Percentiles rank a stretch among this genome's conserved stretches.
phyloP scores from a whole-genome alignment of 768 basidiomycete genomes.

The Trametes cinnabarina region DNA sequence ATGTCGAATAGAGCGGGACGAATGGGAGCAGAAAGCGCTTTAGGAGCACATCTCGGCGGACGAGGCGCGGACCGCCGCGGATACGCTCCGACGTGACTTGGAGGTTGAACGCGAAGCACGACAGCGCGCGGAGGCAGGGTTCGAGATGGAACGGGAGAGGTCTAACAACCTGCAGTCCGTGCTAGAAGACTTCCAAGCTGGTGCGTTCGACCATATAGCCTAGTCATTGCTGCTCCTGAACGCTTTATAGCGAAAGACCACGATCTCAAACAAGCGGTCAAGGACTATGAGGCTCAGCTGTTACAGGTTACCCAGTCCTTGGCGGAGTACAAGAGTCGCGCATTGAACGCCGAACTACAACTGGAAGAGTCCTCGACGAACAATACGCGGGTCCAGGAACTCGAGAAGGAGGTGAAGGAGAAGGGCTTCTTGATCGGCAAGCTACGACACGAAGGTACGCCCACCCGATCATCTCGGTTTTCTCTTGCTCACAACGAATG shows the following conservation, averaged over 20 bases:
- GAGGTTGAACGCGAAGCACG: constrained; percentile 63
- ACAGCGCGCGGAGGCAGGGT: constrained; percentile 52
- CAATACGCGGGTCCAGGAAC: constrained; percentile 60
- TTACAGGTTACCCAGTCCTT: constrained; percentile 69
- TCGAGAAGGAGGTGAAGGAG: constrained; percentile 92
- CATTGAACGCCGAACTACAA: constrained; percentile 82
- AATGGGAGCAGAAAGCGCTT: constrained; percentile 61
- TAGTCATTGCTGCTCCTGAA: constrained; percentile 8
- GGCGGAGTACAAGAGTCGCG: constrained; percentile 89
- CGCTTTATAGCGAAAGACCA: constrained; percentile 73
- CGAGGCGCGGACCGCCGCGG: constrained; percentile 57
- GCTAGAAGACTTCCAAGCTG: constrained; percentile 90
- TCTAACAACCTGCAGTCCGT: constrained; percentile 87
- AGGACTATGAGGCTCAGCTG: constrained; percentile 78
- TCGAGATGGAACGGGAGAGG: constrained; percentile 71
- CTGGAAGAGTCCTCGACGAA: constrained; percentile 72
- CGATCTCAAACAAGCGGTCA: constrained; percentile 82
- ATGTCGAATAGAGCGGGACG: constrained; percentile 77
- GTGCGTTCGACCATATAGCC: constrained; percentile 40
- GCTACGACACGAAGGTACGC: constrained; percentile 88
- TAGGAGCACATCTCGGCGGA: constrained; percentile 72
- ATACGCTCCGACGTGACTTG: constrained; percentile 58
- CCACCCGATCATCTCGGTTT: too few species aligned
- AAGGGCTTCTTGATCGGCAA: constrained; percentile 95
- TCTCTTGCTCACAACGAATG: constrained; percentile 7